A percentile compares a stretch with the other conserved stretches of the same genome.
Conservation (phyloP, 805 yeast genomes). For the Zygosaccharomyces rouxii region DNA sequence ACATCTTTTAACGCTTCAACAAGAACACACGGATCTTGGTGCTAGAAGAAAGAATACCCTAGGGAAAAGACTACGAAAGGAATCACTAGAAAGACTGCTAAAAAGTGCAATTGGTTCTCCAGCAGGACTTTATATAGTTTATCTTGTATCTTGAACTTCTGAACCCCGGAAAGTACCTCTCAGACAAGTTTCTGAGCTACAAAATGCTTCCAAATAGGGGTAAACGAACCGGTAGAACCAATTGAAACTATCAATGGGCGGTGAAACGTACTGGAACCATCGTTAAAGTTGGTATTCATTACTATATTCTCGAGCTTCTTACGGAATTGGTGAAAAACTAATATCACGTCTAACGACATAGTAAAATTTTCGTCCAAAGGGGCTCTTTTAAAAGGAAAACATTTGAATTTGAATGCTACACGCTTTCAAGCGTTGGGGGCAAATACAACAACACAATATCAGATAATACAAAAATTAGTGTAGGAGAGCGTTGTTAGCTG, state of each 20-base stretch:
- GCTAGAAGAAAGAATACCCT: background rate
- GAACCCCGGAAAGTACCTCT: background rate
- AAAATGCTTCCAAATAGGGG: background rate
- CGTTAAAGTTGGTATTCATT: background rate
- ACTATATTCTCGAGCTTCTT: background rate
- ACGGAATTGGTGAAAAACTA: background rate
- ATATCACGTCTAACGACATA: conserved; percentile 7
- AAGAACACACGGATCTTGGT: background rate
- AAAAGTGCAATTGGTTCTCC: background rate
- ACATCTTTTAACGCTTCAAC: background rate
- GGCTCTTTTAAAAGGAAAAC: background rate
- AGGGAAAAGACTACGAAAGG: background rate
- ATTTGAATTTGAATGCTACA: background rate
- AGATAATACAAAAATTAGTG: background rate
- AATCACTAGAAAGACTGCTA: background rate
- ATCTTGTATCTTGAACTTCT: background rate
- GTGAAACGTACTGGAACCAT: background rate
- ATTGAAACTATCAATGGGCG: background rate
- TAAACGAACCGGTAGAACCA: background rate
- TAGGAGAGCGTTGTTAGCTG: conserved; percentile 7
- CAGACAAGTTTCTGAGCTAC: background rate
- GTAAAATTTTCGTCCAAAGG: conserved; percentile 10
- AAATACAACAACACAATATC: background rate
- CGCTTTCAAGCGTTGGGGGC: background rate
- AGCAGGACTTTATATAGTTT: background rate